phyloP scores from a whole-genome alignment of 768 basidiomycete genomes.

The Xerocomellus dryophilus region DNA sequence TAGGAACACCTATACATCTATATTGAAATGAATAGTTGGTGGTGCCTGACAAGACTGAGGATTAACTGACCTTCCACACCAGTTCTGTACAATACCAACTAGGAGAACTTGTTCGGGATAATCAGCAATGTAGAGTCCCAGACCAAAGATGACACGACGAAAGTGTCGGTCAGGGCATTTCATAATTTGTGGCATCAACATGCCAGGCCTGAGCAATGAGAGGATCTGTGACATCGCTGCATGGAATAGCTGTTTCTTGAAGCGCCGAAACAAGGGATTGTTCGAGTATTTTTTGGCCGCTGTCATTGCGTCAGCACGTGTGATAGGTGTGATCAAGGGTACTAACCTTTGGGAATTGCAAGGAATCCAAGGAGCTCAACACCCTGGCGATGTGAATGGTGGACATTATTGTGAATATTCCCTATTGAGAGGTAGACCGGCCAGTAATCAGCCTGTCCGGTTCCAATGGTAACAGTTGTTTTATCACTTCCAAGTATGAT shows the following conservation, averaged over 20 bases:
- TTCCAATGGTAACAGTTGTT: not conserved
- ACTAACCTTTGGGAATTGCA: slow-evolving; percentile 27
- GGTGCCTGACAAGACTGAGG: too few relatives aligned
- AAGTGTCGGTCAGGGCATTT: not conserved
- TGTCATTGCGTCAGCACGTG: not conserved
- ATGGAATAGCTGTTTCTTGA: slow-evolving; percentile 35
- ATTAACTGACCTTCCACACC: not conserved
- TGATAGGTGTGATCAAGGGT: too few relatives aligned
- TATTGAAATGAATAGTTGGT: too few relatives aligned
- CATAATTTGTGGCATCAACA: slow-evolving; percentile 22
- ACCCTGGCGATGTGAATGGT: not conserved
- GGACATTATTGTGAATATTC: slow-evolving; percentile 1
- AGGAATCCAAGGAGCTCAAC: slow-evolving; percentile 25
- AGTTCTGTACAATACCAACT: not conserved
- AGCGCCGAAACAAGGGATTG: slow-evolving; percentile 21
- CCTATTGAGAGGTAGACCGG: not conserved
- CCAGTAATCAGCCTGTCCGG: not conserved
- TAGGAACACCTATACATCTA: too few relatives aligned
- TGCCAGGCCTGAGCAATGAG: slow-evolving; percentile 7
- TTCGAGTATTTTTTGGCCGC: slow-evolving; percentile 4
- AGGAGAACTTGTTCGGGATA: slow-evolving; percentile 38
- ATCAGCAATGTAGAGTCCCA: not conserved
- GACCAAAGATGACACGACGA: not conserved
- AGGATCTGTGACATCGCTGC: slow-evolving; percentile 21
- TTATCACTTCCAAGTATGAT: not conserved